These are phyloP conservation scores for Pythium phragmiticola DNA, from an alignment of 352 stramenopile genomes.

Conservation along the genomic window DNA sequence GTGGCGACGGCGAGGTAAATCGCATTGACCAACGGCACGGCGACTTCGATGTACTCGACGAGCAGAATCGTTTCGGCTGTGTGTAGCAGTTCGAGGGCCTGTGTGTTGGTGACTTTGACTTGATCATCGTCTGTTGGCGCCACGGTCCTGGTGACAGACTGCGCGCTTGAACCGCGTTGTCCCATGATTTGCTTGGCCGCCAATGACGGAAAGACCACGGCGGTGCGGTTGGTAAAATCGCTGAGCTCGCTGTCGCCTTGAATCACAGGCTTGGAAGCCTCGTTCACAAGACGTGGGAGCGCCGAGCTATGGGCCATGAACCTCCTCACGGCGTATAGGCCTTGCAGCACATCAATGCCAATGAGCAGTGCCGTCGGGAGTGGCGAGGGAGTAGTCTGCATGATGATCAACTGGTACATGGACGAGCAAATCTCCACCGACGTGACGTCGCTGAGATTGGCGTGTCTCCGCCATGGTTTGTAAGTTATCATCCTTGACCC, in stretches of 20 bases:
- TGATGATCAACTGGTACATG: slow-evolving; percentile 23
- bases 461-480: too few relatives aligned
- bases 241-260: neutral
- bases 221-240: neutral
- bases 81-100: slow-evolving; percentile 12
- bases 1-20: slow-evolving; percentile 5
- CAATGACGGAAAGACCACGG: neutral
- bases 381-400: neutral
- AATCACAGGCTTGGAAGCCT: neutral
- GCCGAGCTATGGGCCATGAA: neutral
- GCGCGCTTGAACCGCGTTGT: neutral
- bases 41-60: slow-evolving; percentile 22
- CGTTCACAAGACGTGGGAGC: too few relatives aligned
- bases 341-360: slow-evolving; percentile 9
- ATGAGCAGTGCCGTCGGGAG: slow-evolving; percentile 8
- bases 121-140: neutral
- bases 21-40: slow-evolving; percentile 9
- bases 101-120: neutral
- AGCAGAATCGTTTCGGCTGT: slow-evolving; percentile 13
- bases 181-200: neutral
- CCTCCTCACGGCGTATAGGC: neutral
- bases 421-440: slow-evolving; percentile 17
- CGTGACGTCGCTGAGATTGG: too few relatives aligned
- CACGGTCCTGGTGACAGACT: neutral
- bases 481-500: too few relatives aligned